Conservation (phyloP, 768 basidiomycete species). For the Candolleomyces eurysporus region DNA sequence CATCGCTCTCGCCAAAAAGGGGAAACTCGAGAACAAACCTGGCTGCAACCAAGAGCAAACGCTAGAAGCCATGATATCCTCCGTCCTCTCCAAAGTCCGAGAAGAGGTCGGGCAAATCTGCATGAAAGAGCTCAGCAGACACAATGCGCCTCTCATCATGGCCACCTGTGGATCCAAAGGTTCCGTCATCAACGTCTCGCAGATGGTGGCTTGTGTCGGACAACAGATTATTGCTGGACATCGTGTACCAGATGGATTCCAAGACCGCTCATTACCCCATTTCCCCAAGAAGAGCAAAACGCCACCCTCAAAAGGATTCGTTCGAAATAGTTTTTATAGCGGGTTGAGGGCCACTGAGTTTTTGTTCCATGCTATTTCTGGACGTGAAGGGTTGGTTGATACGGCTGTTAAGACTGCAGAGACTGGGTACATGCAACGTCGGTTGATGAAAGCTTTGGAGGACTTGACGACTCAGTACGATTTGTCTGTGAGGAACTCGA, state of each 20-base stretch:
- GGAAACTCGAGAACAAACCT: slow-evolving; percentile 93
- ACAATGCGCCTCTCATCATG: slow-evolving; percentile 98
- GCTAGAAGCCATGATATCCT: slow-evolving; percentile 93
- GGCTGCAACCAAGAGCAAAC: slow-evolving; percentile 97
- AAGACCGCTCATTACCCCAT: slow-evolving; percentile 98
- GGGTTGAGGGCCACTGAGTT: slow-evolving; percentile 94
- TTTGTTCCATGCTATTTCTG: slow-evolving; percentile 97
- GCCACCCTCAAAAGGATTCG: slow-evolving; percentile 97
- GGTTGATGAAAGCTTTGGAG: slow-evolving; percentile 98
- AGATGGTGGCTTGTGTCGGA: slow-evolving; percentile 99
- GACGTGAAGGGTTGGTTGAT: slow-evolving; percentile 97
- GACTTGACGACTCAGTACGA: slow-evolving; percentile 97
- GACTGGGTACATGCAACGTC: slow-evolving; percentile 99
- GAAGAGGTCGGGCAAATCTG: slow-evolving; percentile 96
- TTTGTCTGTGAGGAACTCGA: slow-evolving; percentile 90
- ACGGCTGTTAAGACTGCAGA: slow-evolving; percentile 99
- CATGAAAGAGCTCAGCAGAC: slow-evolving; percentile 95
- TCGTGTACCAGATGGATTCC: slow-evolving; percentile 98
- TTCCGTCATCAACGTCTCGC: slow-evolving; percentile 98
- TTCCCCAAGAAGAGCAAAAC: slow-evolving; percentile 96
- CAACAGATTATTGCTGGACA: slow-evolving; percentile 98
- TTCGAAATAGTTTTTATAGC: slow-evolving; percentile 94
- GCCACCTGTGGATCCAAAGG: slow-evolving; percentile 99
- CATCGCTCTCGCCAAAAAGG: slow-evolving; percentile 87
- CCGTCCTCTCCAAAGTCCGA: slow-evolving; percentile 90